Percentiles rank a stretch among this genome's conserved stretches.
These are phyloP conservation scores for Austropuccinia psidii DNA, from an alignment of 1,284 basidiomycete genomes.

Conservation along the genomic window DNA sequence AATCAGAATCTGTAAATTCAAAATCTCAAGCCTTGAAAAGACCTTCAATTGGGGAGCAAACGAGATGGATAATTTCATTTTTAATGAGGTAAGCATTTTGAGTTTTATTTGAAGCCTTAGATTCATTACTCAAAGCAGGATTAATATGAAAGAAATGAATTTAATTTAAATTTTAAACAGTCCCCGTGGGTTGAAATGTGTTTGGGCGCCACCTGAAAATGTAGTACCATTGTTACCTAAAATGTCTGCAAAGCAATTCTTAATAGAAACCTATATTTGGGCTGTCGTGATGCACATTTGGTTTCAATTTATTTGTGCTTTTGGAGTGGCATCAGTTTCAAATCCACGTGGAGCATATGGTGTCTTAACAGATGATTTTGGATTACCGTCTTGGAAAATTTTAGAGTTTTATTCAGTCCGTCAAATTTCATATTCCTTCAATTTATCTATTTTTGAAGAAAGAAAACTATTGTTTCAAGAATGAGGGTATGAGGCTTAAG, in stretches of 20 bases:
- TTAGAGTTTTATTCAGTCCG: background rate
- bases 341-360: constrained; percentile 7
- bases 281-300: constrained; percentile 14
- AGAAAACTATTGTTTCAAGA: too few relatives aligned
- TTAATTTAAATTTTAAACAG: background rate
- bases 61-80: constrained; percentile 19
- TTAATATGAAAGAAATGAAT: background rate
- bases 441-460: background rate
- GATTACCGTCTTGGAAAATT: constrained; percentile 3
- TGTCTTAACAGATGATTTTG: background rate
- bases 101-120: background rate
- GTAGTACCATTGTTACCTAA: background rate
- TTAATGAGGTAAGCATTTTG: constrained; percentile 23
- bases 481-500: too few relatives aligned
- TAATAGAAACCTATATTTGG: background rate
- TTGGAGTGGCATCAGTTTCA: background rate
- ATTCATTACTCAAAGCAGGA: background rate
- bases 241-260: background rate
- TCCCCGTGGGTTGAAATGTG: constrained; percentile 25
- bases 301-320: constrained; percentile 12
- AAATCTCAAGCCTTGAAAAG: background rate
- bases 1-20: background rate
- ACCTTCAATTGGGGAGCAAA: constrained; percentile 24
- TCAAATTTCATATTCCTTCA: background rate
- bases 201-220: constrained; percentile 21